Percentiles rank a stretch among this genome's conserved stretches.
Conservation (phyloP, 2,329 filamentous ascomycete genomes). For the Daldinia sp. region DNA sequence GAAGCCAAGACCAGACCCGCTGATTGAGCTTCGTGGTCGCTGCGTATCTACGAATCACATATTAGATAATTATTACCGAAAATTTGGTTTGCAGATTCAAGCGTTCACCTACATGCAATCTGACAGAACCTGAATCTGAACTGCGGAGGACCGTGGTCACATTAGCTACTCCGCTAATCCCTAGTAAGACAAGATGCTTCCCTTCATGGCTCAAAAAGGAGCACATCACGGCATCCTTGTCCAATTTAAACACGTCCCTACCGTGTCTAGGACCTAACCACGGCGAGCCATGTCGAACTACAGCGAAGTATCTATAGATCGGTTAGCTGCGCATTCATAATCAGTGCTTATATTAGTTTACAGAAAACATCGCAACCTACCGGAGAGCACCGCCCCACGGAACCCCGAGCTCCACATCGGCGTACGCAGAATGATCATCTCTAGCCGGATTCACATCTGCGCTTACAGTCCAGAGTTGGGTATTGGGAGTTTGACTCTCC, state of each 20-base stretch:
- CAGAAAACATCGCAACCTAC: conserved; percentile 47
- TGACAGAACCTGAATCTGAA: conserved; percentile 69
- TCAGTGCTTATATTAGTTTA: neutral
- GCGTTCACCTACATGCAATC: conserved; percentile 65
- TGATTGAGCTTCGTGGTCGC: conserved; percentile 68
- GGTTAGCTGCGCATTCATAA: conserved; percentile 32
- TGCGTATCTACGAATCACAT: conserved; percentile 59
- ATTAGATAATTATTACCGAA: conserved; percentile 10
- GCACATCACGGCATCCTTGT: conserved; percentile 80
- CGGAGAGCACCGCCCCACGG: conserved; percentile 66
- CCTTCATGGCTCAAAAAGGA: conserved; percentile 79
- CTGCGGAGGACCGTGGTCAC: conserved; percentile 75
- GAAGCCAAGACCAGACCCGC: conserved; percentile 73
- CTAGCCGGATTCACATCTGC: conserved; percentile 63
- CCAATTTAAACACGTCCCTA: conserved; percentile 68
- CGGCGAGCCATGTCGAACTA: conserved; percentile 80
- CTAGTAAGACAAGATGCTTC: conserved; percentile 78
- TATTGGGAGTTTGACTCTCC: conserved; percentile 72
- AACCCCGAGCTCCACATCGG: conserved; percentile 65
- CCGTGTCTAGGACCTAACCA: conserved; percentile 94
- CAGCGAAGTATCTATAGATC: conserved; percentile 73
- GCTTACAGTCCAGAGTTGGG: conserved; percentile 74
- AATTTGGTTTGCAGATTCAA: neutral
- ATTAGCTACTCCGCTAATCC: conserved; percentile 76
- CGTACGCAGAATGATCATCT: conserved; percentile 65